These are phyloP conservation scores for Quercus variabilis DNA, from an alignment of 306 rosid genomes.

Conservation along the genomic window DNA sequence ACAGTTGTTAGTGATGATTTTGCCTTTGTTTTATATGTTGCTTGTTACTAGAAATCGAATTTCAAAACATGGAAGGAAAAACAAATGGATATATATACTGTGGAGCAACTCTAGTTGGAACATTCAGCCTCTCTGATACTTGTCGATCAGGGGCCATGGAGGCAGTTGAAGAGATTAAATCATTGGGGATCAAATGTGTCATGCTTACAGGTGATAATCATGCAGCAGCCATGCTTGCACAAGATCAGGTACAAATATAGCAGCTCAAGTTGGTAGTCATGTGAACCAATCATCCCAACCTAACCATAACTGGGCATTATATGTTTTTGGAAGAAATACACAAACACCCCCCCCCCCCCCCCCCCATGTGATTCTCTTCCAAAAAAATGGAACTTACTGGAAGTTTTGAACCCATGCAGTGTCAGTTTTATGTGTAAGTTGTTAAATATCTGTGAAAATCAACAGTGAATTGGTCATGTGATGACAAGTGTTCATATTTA, in stretches of 20 bases:
- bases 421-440: too few species aligned
- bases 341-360: too few species aligned
- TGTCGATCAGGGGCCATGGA: conserved; percentile 84
- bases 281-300: background rate
- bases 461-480: too few species aligned
- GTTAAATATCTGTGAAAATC: too few species aligned
- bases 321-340: too few species aligned
- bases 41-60: background rate
- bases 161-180: conserved; percentile 59
- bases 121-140: conserved; percentile 63
- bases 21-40: background rate
- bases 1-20: background rate
- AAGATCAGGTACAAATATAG: conserved; percentile 58
- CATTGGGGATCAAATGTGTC: conserved; percentile 66
- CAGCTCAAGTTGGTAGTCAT: background rate
- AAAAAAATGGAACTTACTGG: too few species aligned
- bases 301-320: background rate
- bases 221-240: conserved; percentile 71
- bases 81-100: conserved; percentile 71
- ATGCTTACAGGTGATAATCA: conserved; percentile 90
- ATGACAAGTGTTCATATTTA: too few species aligned
- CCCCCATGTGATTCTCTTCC: too few species aligned
- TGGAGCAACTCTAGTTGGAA: conserved; percentile 48
- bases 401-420: too few species aligned
- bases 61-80: conserved; percentile 43